A percentile compares a stretch with the other conserved stretches of the same genome.
Evolutionary conservation across 208 protist genomes (phyloP).

Genomic region (Crithidia acanthocephali): DNA sequence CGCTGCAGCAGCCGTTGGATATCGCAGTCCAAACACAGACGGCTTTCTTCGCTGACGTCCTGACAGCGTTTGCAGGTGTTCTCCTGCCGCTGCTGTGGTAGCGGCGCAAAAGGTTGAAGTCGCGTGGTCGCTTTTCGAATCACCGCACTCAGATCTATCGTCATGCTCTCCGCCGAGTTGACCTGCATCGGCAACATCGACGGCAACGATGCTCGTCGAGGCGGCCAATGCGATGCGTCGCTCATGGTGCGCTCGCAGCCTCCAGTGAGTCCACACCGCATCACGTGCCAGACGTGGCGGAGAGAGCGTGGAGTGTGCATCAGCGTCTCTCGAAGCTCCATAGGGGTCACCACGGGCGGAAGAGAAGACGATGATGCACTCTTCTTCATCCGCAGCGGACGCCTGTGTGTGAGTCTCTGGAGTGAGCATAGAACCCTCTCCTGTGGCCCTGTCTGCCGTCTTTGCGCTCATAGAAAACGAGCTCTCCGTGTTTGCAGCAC

Average conservation of each 20-base stretch:
- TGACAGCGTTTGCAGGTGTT: neutral
- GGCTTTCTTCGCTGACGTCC: neutral
- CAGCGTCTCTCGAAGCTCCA: neutral
- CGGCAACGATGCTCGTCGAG: no score
- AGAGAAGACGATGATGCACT: neutral
- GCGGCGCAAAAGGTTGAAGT: neutral
- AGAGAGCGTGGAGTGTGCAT: conserved; percentile 16
- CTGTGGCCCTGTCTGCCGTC: no score
- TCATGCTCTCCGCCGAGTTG: no score
- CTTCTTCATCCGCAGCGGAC: no score
- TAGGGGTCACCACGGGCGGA: neutral
- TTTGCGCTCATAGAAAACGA: no score
- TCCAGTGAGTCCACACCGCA: conserved; percentile 14
- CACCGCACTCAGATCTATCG: no score
- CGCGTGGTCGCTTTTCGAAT: neutral
- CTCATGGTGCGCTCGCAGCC: no score
- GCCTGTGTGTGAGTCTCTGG: no score
- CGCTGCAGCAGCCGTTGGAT: neutral
- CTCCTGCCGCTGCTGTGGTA: neutral
- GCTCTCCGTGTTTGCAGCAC: no score
- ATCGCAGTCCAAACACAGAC: neutral
- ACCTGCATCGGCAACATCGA: no score
- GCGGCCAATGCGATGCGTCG: no score
- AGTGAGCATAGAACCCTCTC: no score
- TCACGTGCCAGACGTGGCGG: conserved; percentile 32